Base-by-base conservation (phyloP, 768 basidiomycete species). In the Rossbeevera mucosa region DNA sequence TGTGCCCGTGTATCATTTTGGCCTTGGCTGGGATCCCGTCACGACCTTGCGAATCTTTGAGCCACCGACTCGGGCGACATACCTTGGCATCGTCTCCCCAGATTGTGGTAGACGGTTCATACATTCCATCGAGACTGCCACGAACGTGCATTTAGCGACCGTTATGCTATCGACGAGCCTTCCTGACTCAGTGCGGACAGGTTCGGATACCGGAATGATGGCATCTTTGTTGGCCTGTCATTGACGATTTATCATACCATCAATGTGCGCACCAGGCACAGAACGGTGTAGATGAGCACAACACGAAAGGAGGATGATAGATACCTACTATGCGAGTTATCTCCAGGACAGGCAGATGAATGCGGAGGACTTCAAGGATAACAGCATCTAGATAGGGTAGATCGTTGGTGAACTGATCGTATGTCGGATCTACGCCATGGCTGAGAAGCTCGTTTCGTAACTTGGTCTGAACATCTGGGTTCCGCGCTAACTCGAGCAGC, bases 51-150 rank as follows among this genome's bases (percentile, higher is more conserved):
- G 16, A 25, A 1, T 66, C 65, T 12, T 64, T 63, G 9, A 87
- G 69, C 86, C 86, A 89, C 13, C 86, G 71, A 48, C 81, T 80
- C 0, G 85, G 86, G 26, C 75, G 71, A 61, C 83, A 89, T 22
- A 76, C 72, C 21, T 75, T 73, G 1, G 82, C 77, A 47, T 82
- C 78, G 0, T 72, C 61, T 0, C 86, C 86, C 87, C 86, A 88
- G 21, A 85, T 62, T 0, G 63, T 67, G 43, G 73, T 70, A 5
- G 78, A 77, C 71, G 66, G 60, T 87, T 85, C 50, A 81, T 72
- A 16, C 65, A 68, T 14, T 65, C 54, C 30, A 83, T 74, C 1
- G 80, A 73, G 2, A 76, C 61, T 7, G 68, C 44, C 13, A 86
- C 55, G 1, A 63, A 53, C 0, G 77, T 78, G 2, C 77, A 81